Conservation (phyloP, 129 eudicot genomes). For the sunflower (Helianthus annuus) region DNA sequence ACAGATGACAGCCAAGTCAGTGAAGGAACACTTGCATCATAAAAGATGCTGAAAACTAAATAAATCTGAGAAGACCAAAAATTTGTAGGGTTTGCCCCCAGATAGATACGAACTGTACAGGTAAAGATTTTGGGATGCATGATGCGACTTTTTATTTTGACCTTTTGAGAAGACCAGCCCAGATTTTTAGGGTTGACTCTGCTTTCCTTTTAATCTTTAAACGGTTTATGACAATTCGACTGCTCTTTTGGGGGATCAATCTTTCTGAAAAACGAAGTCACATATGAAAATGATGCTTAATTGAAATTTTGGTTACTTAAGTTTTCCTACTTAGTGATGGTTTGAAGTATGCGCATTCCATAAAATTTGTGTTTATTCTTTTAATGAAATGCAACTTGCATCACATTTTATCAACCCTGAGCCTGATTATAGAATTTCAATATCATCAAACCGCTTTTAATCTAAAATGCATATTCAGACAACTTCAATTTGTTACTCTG, state of each 20-base stretch:
- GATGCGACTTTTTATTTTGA: conserved; percentile 19
- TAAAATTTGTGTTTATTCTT: too few relatives aligned
- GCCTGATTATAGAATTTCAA: too few relatives aligned
- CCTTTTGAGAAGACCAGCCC: conserved; percentile 21
- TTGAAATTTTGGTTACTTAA: neutral
- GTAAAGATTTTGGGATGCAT: conserved; percentile 25
- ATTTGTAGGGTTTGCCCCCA: conserved; percentile 13
- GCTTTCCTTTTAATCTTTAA: conserved; percentile 18
- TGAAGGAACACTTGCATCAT: conserved; percentile 78
- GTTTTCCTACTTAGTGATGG: neutral
- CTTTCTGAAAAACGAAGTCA: neutral
- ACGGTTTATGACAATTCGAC: conserved; percentile 1
- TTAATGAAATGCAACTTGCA: too few relatives aligned
- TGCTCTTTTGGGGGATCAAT: conserved; percentile 10
- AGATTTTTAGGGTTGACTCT: conserved; percentile 24
- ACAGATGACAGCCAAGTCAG: conserved; percentile 60
- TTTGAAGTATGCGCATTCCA: conserved; percentile 31
- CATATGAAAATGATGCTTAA: neutral
- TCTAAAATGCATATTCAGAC: too few relatives aligned
- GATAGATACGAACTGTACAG: conserved; percentile 26
- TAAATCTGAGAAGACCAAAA: neutral
- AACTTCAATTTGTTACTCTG: too few relatives aligned
- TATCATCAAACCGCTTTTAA: too few relatives aligned
- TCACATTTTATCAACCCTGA: too few relatives aligned
- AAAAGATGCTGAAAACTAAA: conserved; percentile 12